Percentiles rank a stretch among this genome's conserved stretches.
Conservation (phyloP, 2,329 filamentous ascomycete species). For the Aspergillus piperis region DNA sequence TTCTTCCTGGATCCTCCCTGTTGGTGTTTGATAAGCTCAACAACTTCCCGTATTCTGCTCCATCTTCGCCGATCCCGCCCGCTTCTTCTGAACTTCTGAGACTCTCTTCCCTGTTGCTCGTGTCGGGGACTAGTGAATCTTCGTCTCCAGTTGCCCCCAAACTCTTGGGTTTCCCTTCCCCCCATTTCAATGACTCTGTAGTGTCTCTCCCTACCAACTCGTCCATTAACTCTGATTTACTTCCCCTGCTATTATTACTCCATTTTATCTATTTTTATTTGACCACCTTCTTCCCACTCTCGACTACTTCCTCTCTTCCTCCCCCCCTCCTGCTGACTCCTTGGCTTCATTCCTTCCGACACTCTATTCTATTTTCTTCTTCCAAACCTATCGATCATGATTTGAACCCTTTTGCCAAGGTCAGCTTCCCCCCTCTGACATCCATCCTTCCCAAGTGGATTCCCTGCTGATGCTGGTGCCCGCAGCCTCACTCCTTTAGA, state of each 20-base stretch:
- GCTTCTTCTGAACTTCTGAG: neutral
- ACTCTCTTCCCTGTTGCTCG: neutral
- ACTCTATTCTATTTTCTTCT: neutral
- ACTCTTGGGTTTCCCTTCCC: neutral
- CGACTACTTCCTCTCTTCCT: neutral
- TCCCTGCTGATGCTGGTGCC: neutral
- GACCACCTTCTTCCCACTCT: neutral
- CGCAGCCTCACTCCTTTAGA: neutral
- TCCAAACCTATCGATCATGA: constrained; percentile 1
- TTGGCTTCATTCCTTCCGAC: neutral
- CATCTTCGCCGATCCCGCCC: neutral
- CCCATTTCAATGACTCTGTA: neutral
- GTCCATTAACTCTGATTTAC: no score
- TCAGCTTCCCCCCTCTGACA: neutral
- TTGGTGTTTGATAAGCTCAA: constrained; percentile 9
- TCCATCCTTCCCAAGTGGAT: neutral
- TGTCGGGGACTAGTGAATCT: neutral
- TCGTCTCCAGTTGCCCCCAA: neutral
- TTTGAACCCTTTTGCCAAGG: constrained; percentile 3
- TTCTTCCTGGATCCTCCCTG: constrained; percentile 7
- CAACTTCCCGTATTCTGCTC: constrained; percentile 11
- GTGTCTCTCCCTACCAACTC: neutral
- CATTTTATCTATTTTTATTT: no score
- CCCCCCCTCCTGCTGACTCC: neutral
- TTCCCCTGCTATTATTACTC: no score